Evolutionary conservation across 2,329 filamentous ascomycete genomes (phyloP), one percentile per base, ranked within the genome.

Genomic region (Fonsecaea erecta): DNA sequence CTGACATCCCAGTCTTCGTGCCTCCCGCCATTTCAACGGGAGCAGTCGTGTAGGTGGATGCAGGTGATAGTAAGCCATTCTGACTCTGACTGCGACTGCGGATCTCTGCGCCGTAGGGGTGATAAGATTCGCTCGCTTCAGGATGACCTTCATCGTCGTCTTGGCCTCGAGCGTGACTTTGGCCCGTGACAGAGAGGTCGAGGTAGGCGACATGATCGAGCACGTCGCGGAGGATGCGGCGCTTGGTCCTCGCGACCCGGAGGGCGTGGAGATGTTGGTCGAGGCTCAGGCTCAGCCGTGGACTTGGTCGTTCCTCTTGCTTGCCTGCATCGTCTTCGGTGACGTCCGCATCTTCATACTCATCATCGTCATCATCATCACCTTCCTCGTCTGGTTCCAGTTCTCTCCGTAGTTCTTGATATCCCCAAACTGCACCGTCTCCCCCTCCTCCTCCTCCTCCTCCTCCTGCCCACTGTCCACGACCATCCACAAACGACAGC

Each of bases 211-310:
- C n/a, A 46, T 60, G 56, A 9, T 26, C 26, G 4, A 68, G 57
- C 9, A 65, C 18, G n/a, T 56, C 53, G 14, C 40, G 37, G 40
- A 81, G 68, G n/a, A 79, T 70, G n/a, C 76, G 71, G 46, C 79
- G 71, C 46, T 73, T 76, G 18, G 74, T 40, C 35, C 24, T 59
- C 11, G 14, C n/a, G 26, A 63, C 52, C 48, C 67, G 57, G 43
- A 28, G 18, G 8, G 62, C 37, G 18, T 51, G 32, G 12, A 68
- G 24, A 7, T 53, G 5, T 14, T 65, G 52, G 34, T 64, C 55
- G 3, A 68, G 30, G 11, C n/a, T 35, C 5, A 68, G 30, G 11
- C n/a, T 35, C 11, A 16, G n/a, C 1, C 9, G 7, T 11, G 28
- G 24, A 4, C n/a, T 18, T 11, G 26, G 9, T 14, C 3, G 11